Evolutionary conservation across 1,284 basidiomycete species (phyloP), one percentile per base, ranked within the genome.

Genomic region (Rugosomyces carneus): DNA sequence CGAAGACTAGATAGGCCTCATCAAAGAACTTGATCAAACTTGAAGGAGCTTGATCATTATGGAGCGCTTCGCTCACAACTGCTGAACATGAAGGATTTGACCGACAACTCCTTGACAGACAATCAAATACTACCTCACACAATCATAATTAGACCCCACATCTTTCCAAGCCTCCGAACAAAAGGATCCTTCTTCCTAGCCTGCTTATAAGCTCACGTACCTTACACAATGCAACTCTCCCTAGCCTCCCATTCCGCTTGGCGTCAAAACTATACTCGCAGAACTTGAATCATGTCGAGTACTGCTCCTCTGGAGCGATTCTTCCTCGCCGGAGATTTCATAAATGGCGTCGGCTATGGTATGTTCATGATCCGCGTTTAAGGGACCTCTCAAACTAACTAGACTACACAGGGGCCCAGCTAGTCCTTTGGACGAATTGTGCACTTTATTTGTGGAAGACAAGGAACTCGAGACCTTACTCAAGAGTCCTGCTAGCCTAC

Each of bases 401-500:
- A 36, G 11, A 40, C 5, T 23, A 36, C 27, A 27, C 23, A 53
- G 52, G 54, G 7, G 40, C 42, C 8, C 54, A 52, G 16, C 24
- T 51, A 2, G 48, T 55, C 24, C 31, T 53, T n/a, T 53, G 51
- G 24, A 32, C 37, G 3, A 37, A 39, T 9, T 53, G 50, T 24
- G 48, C 51, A 20, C 21, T 37, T 7, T 49, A 48, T 32, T 42
- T 53, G 4, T 55, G 49, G 52, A 53, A 40, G n/a, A 40, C 34
- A 18, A 47, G 49, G 20, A 47, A 49, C 16, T 37, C 20, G 5
- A 50, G 49, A n/a, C 37, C 26, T 13, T 31, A 45, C 21, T 51
- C 50, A 3, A 16, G 23, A 8, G 49, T 40, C 29, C 48, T 50
- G 18, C 45, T 55, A 11, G 48, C 41, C 15, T 53, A 55, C 58